Evolutionary conservation across 805 yeast genomes (phyloP), one percentile per base, ranked within the genome.

Genomic region (Candida andamanensis): DNA sequence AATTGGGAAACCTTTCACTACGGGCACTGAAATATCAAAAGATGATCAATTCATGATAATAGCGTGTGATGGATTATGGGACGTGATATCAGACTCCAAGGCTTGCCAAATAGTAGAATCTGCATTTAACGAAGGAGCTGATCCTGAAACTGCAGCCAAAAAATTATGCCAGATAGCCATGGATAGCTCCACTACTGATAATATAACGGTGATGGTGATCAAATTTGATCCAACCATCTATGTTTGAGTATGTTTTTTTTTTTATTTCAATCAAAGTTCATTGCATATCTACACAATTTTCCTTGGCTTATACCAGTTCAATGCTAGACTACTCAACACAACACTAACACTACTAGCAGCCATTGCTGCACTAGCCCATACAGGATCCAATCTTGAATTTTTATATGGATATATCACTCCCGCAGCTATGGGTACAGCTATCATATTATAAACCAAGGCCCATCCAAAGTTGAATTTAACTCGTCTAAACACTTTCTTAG

Each of bases 11-110:
- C 98, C 98, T 1, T 90, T 81, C 51, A 90, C 98, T 0, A 85
- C 97, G 0, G 76, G 86, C 28, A 86, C 95, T 1, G 86, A 79
- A 47, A 65, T 92, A 18, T 69, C 69, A 15, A 57, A 56, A 1
- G 65, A 61, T 8, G 96, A 89, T 54, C 82, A 82, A 45, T 85
- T 85, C 50, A 56, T 90, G 49, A 87, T 90, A 30, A 62, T 90
- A 37, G 97, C 97, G 0, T 92, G 97, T 56, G 98, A 90, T 57
- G 98, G 98, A 0, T 62, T 90, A 8, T 90, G 97, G 97, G 98
- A 90, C 55, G 97, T 90, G 4, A 72, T 89, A 31, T 69, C 78
- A 6, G 98, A 92, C 52, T 82, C 76, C 42, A 74, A 75, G 35
- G 97, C 97, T 0, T 84, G 92, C 36, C 80, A 80, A 35, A 55